phyloP scores from a whole-genome alignment of 176 grass and related monocot genomes.

The Cenchrus purpureus region DNA sequence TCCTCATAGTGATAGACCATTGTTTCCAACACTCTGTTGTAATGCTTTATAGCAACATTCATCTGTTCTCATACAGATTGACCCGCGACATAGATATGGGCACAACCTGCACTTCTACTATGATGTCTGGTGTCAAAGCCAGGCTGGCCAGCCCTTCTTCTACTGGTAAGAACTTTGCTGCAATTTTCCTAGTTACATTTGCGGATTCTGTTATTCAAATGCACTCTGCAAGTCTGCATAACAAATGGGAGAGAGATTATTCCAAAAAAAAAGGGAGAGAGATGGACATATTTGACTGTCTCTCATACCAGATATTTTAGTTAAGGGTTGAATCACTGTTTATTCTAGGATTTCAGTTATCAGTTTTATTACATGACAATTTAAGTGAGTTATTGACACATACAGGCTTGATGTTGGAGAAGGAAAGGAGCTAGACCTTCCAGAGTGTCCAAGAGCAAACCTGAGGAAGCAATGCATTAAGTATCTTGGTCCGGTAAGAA shows the following conservation, averaged over 20 bases:
- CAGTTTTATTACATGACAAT: not conserved
- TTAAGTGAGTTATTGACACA: not conserved
- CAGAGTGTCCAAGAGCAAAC: slow-evolving; percentile 58
- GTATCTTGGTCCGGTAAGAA: slow-evolving; percentile 90
- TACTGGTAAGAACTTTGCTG: slow-evolving; percentile 61
- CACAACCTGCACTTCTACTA: slow-evolving; percentile 85
- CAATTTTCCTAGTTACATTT: not conserved
- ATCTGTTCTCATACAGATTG: slow-evolving; percentile 52
- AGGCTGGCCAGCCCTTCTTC: slow-evolving; percentile 89
- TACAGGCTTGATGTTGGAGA: slow-evolving; percentile 87
- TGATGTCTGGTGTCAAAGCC: slow-evolving; percentile 65
- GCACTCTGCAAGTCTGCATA: not conserved
- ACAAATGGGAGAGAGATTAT: not conserved
- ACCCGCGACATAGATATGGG: slow-evolving; percentile 80
- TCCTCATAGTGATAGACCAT: not conserved
- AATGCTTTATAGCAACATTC: not conserved
- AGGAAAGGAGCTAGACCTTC: slow-evolving; percentile 71
- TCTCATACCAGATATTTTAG: not conserved
- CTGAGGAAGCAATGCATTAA: slow-evolving; percentile 76
- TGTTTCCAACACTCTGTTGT: not conserved
- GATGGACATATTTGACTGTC: not conserved
- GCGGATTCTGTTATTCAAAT: not conserved
- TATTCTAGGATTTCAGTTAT: not conserved
- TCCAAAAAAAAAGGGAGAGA: not conserved
- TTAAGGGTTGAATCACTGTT: not conserved